Conservation (phyloP, 2,329 filamentous ascomycete genomes). For the Amauroascus niger region DNA sequence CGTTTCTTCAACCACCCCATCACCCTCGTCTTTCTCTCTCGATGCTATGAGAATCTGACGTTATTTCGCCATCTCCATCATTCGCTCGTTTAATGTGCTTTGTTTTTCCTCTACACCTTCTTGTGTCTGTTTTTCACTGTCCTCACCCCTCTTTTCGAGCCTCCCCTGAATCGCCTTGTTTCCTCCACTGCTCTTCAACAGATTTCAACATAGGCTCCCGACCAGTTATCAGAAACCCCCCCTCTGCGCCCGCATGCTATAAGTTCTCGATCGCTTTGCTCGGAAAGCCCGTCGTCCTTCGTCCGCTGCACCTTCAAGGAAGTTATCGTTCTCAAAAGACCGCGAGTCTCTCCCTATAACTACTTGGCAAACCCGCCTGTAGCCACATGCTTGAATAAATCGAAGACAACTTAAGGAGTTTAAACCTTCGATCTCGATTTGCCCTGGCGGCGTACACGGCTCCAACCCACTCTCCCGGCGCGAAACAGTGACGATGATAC, state of each 20-base stretch:
- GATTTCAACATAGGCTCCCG: background rate
- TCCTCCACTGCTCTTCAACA: background rate
- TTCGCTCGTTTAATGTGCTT: conserved; percentile 6
- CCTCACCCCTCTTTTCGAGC: background rate
- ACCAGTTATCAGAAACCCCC: background rate
- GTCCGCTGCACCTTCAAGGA: background rate
- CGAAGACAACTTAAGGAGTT: background rate
- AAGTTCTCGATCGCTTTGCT: background rate
- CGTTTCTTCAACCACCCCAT: background rate
- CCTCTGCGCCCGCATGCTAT: background rate
- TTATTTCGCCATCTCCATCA: background rate
- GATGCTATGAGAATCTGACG: background rate
- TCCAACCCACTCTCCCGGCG: background rate
- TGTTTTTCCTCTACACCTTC: background rate
- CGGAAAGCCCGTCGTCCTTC: background rate
- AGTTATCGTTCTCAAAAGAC: no score
- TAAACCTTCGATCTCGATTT: background rate
- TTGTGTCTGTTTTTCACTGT: background rate
- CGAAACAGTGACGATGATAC: conserved; percentile 3
- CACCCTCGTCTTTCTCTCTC: background rate
- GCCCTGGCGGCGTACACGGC: background rate
- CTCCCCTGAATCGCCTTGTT: conserved; percentile 1
- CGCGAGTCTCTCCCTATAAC: background rate
- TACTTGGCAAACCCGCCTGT: background rate
- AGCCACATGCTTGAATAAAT: background rate